Evolutionary conservation across 2,329 filamentous ascomycete genomes (phyloP).

Genomic region (Pseudocercospora ulei): DNA sequence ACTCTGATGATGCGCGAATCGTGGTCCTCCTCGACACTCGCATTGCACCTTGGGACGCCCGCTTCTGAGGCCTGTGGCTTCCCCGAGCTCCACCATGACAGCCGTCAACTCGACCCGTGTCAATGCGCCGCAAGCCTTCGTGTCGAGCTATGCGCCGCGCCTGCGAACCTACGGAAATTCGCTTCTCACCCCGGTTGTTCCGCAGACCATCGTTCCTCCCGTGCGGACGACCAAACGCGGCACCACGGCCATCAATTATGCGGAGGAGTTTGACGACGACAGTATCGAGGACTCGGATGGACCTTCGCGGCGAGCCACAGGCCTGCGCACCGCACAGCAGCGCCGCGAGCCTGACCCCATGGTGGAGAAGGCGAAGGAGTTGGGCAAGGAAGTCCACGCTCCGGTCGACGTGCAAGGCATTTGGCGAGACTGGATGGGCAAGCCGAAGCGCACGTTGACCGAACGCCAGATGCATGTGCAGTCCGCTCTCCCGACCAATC

Average conservation of each 20-base stretch:
- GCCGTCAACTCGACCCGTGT: slow-evolving; percentile 31
- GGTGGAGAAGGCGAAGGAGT: slow-evolving; percentile 55
- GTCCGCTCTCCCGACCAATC: slow-evolving; percentile 70
- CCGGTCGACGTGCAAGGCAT: slow-evolving; percentile 82
- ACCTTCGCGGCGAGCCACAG: slow-evolving; percentile 55
- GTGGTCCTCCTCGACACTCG: slow-evolving; percentile 9
- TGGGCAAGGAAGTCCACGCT: slow-evolving; percentile 68
- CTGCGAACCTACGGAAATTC: slow-evolving; percentile 86
- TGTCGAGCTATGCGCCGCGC: slow-evolving; percentile 84
- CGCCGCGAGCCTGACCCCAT: slow-evolving; percentile 53
- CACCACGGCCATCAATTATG: slow-evolving; percentile 94
- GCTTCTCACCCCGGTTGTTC: slow-evolving; percentile 73
- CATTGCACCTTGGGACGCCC: background rate
- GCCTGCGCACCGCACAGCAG: slow-evolving; percentile 69
- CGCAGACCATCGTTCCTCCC: slow-evolving; percentile 56
- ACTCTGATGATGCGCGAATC: slow-evolving; percentile 24
- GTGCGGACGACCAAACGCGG: slow-evolving; percentile 91
- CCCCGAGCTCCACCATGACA: background rate
- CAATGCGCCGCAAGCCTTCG: slow-evolving; percentile 70
- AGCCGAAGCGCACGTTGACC: slow-evolving; percentile 47
- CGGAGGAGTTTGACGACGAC: slow-evolving; percentile 86
- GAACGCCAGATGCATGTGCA: slow-evolving; percentile 55
- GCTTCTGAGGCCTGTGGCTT: slow-evolving; percentile 13
- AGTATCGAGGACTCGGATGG: slow-evolving; percentile 68
- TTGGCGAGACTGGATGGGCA: slow-evolving; percentile 92